These are phyloP conservation scores for Exophiala phaeomuriformis DNA, from an alignment of 2,329 filamentous ascomycete genomes.

Conservation along the genomic window DNA sequence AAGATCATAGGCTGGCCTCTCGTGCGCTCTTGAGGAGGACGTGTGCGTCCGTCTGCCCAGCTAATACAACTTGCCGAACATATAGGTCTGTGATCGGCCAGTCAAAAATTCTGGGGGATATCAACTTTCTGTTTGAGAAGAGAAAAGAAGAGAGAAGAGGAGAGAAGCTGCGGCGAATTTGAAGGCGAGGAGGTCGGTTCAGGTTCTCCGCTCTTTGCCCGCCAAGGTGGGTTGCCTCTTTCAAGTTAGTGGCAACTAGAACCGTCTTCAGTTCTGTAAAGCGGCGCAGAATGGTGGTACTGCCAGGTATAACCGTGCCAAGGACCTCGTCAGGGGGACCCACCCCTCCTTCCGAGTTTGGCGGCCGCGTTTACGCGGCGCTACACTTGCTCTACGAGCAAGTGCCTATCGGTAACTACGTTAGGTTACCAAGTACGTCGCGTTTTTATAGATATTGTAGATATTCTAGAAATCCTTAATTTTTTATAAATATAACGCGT, in stretches of 20 bases:
- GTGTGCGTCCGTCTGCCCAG: slow-evolving; percentile 43
- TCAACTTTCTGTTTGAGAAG: slow-evolving; percentile 49
- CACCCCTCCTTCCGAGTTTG: too few relatives aligned
- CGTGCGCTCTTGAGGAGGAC: slow-evolving; percentile 45
- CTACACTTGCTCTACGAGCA: too few relatives aligned
- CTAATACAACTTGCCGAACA: slow-evolving; percentile 54
- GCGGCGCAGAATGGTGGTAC: too few relatives aligned
- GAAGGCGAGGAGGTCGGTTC: not conserved
- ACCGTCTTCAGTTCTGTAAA: too few relatives aligned
- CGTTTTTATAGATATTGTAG: too few relatives aligned
- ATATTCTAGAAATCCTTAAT: too few relatives aligned
- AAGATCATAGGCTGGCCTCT: slow-evolving; percentile 41
- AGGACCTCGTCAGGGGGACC: too few relatives aligned
- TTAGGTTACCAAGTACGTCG: too few relatives aligned
- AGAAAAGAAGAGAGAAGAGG: slow-evolving; percentile 33
- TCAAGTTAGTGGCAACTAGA: not conserved
- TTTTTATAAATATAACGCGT: too few relatives aligned
- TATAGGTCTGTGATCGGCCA: slow-evolving; percentile 40
- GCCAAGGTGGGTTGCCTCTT: not conserved
- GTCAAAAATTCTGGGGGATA: slow-evolving; percentile 55
- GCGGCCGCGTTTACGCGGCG: too few relatives aligned
- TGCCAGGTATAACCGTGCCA: too few relatives aligned
- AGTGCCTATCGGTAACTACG: too few relatives aligned
- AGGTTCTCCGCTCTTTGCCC: not conserved
- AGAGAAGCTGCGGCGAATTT: slow-evolving; percentile 10